Evolutionary conservation across 2,329 filamentous ascomycete genomes (phyloP), one percentile per base, ranked within the genome.

Genomic region (Paradendryphiella salina): DNA sequence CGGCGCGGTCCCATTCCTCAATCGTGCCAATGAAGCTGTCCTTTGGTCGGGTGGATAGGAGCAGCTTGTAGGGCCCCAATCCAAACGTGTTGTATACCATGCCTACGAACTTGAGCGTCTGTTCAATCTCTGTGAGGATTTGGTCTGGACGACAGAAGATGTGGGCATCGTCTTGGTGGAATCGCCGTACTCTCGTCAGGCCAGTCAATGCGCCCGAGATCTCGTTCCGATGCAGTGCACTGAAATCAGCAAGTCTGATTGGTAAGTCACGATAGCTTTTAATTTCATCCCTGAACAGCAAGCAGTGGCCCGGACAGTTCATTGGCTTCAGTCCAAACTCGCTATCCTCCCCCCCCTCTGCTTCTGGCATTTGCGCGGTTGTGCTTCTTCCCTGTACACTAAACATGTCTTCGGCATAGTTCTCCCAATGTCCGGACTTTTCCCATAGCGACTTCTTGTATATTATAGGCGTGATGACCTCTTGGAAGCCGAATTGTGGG

Each of bases 351-450:
- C 77, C 79, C 6, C 72, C 57, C 53, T 83, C 78, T 2, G 71
- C 71, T 5, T 74, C 73, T 28, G 75, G 65, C n/a, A 57, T 67
- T 37, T 76, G 67, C 3, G 76, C 76, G 17, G 68, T 75, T 28
- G 76, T 74, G n/a, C 77, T 78, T 13, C 80, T 77, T 1, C 79
- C 80, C 17, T 76, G 84, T 21, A 96, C 90, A 46, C 88, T 86
- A 73, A 92, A 96, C 91, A 96, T 96, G 67, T 96, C 90, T 65
- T 95, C 87, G 52, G 89, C 86, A 75, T 95, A 96, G 71, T 95
- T 95, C 47, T 93, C 86, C 79, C 92, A 85, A 61, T 96, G 90
- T 2, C 90, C 90, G 0, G 89, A 94, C 60, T 85, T 86, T 64
- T 89, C 85, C 91, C 90, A 96, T 23, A 96, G 76, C 5, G 88